phyloP scores from a whole-genome alignment of 257 asterid genomes.

The Echium plantagineum region DNA sequence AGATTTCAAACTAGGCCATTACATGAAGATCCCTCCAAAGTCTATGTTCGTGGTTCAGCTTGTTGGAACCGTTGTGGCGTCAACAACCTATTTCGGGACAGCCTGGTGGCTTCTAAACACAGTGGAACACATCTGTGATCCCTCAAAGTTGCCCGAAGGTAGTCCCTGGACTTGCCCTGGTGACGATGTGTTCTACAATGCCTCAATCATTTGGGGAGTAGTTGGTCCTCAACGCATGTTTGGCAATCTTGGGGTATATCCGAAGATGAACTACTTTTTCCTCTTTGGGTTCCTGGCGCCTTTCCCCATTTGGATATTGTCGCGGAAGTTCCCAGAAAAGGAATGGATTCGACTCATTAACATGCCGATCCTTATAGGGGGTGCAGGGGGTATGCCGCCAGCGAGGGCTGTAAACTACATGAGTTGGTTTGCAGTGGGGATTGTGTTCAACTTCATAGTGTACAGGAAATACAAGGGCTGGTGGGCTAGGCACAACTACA shows the following conservation, averaged over 20 bases:
- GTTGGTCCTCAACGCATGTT: slow-evolving; percentile 61
- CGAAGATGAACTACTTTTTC: slow-evolving; percentile 46
- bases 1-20: slow-evolving; percentile 66
- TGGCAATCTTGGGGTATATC: slow-evolving; percentile 48
- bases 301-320: slow-evolving; percentile 41
- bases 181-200: slow-evolving; percentile 59
- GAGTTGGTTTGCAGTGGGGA: slow-evolving; percentile 48
- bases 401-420: slow-evolving; percentile 44
- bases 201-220: slow-evolving; percentile 63
- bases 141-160: slow-evolving; percentile 29
- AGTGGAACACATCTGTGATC: slow-evolving; percentile 38
- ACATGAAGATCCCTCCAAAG: slow-evolving; percentile 71
- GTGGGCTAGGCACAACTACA: slow-evolving; percentile 68
- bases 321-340: slow-evolving; percentile 36
- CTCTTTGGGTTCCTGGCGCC: slow-evolving; percentile 46
- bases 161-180: slow-evolving; percentile 83
- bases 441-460: slow-evolving; percentile 35
- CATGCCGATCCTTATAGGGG: slow-evolving; percentile 37
- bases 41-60: slow-evolving; percentile 69
- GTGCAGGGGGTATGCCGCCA: slow-evolving; percentile 35
- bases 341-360: slow-evolving; percentile 38
- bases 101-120: slow-evolving; percentile 61
- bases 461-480: slow-evolving; percentile 42
- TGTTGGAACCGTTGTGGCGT: slow-evolving; percentile 38
- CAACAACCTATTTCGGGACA: slow-evolving; percentile 45